Conservation (phyloP, 108 stramenopile species). For the Fistulifera solaris region DNA sequence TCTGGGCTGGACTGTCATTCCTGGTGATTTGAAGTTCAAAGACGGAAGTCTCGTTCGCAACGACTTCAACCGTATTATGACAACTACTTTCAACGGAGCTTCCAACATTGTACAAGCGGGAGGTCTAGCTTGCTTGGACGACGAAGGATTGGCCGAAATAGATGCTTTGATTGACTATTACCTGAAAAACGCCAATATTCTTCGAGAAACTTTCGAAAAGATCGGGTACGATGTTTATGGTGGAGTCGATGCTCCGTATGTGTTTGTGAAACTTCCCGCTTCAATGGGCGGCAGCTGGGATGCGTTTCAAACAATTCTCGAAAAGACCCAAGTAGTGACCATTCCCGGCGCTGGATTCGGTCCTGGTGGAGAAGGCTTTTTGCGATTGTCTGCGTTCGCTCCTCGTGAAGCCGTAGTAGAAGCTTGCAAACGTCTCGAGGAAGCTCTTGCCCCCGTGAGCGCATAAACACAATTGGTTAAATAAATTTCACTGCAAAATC, state of each 20-base stretch:
- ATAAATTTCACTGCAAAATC: too few species aligned
- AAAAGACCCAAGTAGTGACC: slow-evolving; percentile 95
- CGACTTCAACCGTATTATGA: slow-evolving; percentile 97
- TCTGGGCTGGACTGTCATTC: slow-evolving; percentile 95
- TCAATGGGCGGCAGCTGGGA: slow-evolving; percentile 84
- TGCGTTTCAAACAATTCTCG: slow-evolving; percentile 86
- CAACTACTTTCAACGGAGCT: slow-evolving; percentile 96
- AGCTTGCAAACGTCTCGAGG: slow-evolving; percentile 82
- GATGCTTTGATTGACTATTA: slow-evolving; percentile 93
- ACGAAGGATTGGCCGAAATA: slow-evolving; percentile 91
- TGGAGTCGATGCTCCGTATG: slow-evolving; percentile 91
- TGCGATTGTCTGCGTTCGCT: slow-evolving; percentile 92
- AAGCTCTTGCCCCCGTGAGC: slow-evolving; percentile 31
- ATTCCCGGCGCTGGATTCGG: slow-evolving; percentile 98
- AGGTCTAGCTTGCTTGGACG: slow-evolving; percentile 89
- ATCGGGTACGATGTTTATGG: slow-evolving; percentile 87
- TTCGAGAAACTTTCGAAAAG: slow-evolving; percentile 74
- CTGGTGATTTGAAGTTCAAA: slow-evolving; percentile 72
- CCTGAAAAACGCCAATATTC: slow-evolving; percentile 88
- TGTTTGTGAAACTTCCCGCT: slow-evolving; percentile 89
- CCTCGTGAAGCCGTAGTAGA: slow-evolving; percentile 82
- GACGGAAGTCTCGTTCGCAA: slow-evolving; percentile 83
- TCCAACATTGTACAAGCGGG: slow-evolving; percentile 95
- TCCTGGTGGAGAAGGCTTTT: slow-evolving; percentile 94
- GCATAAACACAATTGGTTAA: too few species aligned